Percentiles rank a stretch among this genome's conserved stretches.
Evolutionary conservation across 2,329 filamentous ascomycete species (phyloP).

Genomic region (Penicillium sp.): DNA sequence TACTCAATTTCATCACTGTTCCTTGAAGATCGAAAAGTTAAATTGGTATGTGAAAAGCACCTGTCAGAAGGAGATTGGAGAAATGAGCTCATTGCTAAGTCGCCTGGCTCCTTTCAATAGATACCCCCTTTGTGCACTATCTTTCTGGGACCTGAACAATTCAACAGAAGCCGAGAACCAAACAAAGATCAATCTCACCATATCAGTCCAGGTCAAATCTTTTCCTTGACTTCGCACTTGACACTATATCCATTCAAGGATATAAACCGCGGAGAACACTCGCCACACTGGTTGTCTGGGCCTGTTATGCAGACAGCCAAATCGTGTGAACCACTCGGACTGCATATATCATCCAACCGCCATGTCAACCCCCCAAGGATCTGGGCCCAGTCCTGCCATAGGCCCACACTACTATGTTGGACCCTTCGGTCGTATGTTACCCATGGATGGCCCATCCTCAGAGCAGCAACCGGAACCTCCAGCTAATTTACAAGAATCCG

Average conservation of each 20-base stretch:
- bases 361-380: constrained; percentile 23
- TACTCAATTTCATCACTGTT: background rate
- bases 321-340: constrained; percentile 1
- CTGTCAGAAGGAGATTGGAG: background rate
- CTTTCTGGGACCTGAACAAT: background rate
- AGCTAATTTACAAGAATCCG: constrained; percentile 28
- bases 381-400: background rate
- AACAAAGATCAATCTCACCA: background rate
- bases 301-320: constrained; percentile 13
- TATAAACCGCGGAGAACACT: background rate
- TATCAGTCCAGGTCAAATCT: background rate
- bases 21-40: too few species aligned
- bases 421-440: constrained; percentile 35
- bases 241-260: background rate
- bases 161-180: background rate
- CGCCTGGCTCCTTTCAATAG: background rate
- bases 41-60: constrained; percentile 1
- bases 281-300: background rate
- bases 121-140: background rate
- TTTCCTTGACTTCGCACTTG: background rate
- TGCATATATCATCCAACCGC: constrained; percentile 7
- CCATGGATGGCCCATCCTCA: constrained; percentile 21
- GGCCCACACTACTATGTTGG: constrained; percentile 27
- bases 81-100: constrained; percentile 3
- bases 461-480: constrained; percentile 22